A percentile compares a stretch with the other conserved stretches of the same genome.
phyloP scores from a whole-genome alignment of 2,329 filamentous ascomycete species.

The Diaporthe sp. region DNA sequence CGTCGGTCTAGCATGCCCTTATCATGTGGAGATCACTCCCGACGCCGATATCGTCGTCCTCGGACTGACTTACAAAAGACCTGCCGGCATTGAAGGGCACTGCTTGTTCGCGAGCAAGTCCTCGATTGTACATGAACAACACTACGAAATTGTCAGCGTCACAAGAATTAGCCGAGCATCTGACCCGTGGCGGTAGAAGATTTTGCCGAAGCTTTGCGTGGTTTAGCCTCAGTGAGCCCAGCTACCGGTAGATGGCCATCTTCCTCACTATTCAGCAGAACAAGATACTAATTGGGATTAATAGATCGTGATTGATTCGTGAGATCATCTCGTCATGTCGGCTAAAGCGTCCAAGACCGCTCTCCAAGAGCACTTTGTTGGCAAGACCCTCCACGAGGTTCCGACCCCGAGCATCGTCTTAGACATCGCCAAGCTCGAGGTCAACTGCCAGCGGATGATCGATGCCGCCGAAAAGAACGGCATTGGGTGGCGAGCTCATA shows the following conservation, averaged over 20 bases:
- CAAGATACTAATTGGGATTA: not conserved
- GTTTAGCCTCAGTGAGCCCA: not conserved
- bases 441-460: constrained; percentile 81
- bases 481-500: constrained; percentile 79
- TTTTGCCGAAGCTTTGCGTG: not conserved
- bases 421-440: constrained; percentile 73
- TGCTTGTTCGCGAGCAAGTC: not conserved
- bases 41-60: constrained; percentile 36
- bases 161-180: not conserved
- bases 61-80: constrained; percentile 38
- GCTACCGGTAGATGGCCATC: not conserved
- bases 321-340: constrained; percentile 5
- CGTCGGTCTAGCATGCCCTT: not conserved
- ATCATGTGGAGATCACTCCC: constrained; percentile 29
- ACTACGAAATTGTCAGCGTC: not conserved
- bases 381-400: constrained; percentile 70
- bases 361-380: constrained; percentile 63
- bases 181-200: not conserved
- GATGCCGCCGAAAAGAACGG: constrained; percentile 69
- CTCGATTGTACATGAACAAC: not conserved
- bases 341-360: constrained; percentile 48
- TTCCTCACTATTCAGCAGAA: not conserved
- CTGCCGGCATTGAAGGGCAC: not conserved
- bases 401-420: constrained; percentile 77
- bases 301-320: not conserved